Conservation (phyloP, 768 basidiomycete species). For the Russula sp. region DNA sequence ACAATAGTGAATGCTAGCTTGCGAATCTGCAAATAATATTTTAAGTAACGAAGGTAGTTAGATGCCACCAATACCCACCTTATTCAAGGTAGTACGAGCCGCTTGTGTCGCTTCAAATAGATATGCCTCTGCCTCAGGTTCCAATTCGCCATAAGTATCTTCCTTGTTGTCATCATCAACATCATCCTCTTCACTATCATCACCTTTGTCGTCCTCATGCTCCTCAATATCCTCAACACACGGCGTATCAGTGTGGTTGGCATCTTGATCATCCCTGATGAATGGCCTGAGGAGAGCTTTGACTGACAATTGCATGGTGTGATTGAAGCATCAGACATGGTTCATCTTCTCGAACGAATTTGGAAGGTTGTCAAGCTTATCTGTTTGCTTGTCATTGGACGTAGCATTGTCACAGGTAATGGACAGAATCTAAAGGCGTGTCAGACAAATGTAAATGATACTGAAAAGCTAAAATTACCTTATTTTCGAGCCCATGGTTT, state of each 20-base stretch:
- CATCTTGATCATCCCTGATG: too few relatives aligned
- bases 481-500: slow-evolving; percentile 26
- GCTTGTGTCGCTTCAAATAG: not conserved
- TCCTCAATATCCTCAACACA: too few relatives aligned
- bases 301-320: not conserved
- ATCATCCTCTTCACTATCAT: not conserved
- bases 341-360: slow-evolving; percentile 24
- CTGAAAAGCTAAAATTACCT: slow-evolving; percentile 19
- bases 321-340: not conserved
- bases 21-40: not conserved
- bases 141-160: too few relatives aligned
- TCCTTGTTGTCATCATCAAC: not conserved
- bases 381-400: not conserved
- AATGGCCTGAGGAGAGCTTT: not conserved
- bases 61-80: too few relatives aligned
- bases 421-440: slow-evolving; percentile 28
- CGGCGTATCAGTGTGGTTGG: too few relatives aligned
- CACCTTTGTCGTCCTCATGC: not conserved
- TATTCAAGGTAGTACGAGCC: too few relatives aligned
- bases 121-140: too few relatives aligned
- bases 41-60: too few relatives aligned
- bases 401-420: slow-evolving; percentile 31
- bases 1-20: not conserved
- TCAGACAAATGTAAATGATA: not conserved
- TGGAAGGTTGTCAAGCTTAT: slow-evolving; percentile 28